These are phyloP conservation scores for Prunella vulgaris DNA, from an alignment of 257 asterid genomes.

Conservation along the genomic window DNA sequence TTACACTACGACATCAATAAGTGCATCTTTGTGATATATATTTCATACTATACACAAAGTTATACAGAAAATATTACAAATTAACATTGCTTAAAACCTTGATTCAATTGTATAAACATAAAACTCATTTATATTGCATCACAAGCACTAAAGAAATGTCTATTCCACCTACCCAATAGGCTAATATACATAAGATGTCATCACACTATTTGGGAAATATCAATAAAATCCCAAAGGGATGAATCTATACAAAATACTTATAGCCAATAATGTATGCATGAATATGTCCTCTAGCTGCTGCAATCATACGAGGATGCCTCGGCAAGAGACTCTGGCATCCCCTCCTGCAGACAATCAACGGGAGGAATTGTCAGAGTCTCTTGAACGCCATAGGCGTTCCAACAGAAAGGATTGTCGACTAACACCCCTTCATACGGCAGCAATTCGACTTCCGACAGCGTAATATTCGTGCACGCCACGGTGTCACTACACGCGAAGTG, in stretches of 20 bases:
- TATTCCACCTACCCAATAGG: not conserved
- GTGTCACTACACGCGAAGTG: constrained; percentile 93
- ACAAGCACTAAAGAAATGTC: not conserved
- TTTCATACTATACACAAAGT: too few relatives aligned
- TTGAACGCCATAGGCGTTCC: constrained; percentile 88
- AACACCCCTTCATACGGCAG: constrained; percentile 70
- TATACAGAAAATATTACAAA: too few relatives aligned
- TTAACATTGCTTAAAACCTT: not conserved
- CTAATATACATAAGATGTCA: constrained; percentile 27
- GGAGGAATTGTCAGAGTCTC: constrained; percentile 92
- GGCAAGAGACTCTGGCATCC: constrained; percentile 48
- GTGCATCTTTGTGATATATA: too few relatives aligned
- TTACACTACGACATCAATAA: too few relatives aligned
- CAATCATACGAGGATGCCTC: constrained; percentile 49
- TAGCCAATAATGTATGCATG: not conserved
- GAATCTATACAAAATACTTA: constrained; percentile 25
- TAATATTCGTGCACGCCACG: constrained; percentile 81
- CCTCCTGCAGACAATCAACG: constrained; percentile 76
- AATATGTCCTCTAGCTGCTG: constrained; percentile 26
- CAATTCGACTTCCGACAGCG: constrained; percentile 93
- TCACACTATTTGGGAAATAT: constrained; percentile 45
- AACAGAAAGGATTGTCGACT: constrained; percentile 94
- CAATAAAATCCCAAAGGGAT: constrained; percentile 45
- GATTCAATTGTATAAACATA: not conserved
- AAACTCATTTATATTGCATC: constrained; percentile 6